Conservation (phyloP, 176 grass and related monocot genomes). For the Aegilops umbellulata region DNA sequence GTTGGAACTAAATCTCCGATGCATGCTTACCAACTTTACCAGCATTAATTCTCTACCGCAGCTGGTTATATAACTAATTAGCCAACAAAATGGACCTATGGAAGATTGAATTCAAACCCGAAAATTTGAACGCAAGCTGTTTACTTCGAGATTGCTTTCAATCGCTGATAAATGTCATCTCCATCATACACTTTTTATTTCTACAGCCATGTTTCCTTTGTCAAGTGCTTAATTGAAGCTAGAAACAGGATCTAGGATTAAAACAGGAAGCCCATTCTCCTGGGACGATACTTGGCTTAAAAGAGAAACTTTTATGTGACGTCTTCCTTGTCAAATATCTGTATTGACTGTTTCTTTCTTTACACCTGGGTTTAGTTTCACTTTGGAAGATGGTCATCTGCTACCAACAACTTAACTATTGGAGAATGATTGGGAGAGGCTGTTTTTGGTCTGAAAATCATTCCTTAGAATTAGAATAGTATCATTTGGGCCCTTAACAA, state of each 20-base stretch:
- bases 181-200: not conserved
- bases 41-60: not conserved
- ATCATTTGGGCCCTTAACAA: not conserved
- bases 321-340: not conserved
- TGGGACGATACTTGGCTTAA: not conserved
- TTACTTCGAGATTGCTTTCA: not conserved
- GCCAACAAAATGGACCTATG: not conserved
- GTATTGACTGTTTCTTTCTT: not conserved
- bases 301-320: not conserved
- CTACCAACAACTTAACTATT: not conserved
- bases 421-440: not conserved
- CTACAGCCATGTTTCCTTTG: not conserved
- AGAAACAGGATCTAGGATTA: not conserved
- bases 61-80: not conserved
- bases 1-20: not conserved
- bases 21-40: not conserved
- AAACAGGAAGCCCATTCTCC: not conserved
- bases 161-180: not conserved
- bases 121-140: not conserved
- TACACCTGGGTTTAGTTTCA: not conserved
- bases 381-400: not conserved
- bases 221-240: not conserved
- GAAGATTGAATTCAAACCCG: not conserved
- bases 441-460: not conserved
- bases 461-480: not conserved